Evolutionary conservation across 2,329 filamentous ascomycete genomes (phyloP).

Genomic region (Ceratocystis lukuohia): DNA sequence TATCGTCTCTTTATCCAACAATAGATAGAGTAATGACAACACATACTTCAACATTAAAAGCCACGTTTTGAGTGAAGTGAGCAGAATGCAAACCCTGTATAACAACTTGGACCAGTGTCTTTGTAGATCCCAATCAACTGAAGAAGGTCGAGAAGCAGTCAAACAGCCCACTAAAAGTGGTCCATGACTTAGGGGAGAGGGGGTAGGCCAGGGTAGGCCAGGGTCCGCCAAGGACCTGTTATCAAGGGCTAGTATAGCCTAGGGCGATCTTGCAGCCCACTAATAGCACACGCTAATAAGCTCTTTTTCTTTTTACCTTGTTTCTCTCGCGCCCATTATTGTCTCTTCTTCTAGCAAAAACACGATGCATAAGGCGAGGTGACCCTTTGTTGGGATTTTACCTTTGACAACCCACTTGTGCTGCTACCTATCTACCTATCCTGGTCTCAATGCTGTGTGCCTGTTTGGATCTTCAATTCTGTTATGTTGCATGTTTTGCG

Average conservation of each 20-base stretch:
- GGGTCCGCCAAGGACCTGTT: background rate
- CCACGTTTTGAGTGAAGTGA: too few species aligned
- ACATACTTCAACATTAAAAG: too few species aligned
- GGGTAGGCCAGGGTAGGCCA: background rate
- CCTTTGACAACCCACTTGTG: background rate
- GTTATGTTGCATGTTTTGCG: background rate
- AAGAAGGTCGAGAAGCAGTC: background rate
- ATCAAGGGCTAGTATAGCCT: background rate
- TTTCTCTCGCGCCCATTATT: background rate
- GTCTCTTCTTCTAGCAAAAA: background rate
- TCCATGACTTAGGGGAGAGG: background rate
- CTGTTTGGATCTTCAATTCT: background rate
- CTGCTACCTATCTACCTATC: background rate
- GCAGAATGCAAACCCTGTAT: background rate
- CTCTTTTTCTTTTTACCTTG: background rate
- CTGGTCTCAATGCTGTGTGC: background rate
- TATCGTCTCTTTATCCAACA: background rate
- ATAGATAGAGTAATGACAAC: background rate
- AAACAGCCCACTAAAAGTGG: background rate
- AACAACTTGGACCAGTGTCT: background rate
- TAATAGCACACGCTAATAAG: background rate
- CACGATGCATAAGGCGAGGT: too few species aligned
- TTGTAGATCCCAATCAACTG: slow-evolving; percentile 1
- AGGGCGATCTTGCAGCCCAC: background rate
- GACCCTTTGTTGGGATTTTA: background rate